These are phyloP conservation scores for Sclerotinia minor DNA, from an alignment of 2,329 filamentous ascomycete species.

Conservation along the genomic window DNA sequence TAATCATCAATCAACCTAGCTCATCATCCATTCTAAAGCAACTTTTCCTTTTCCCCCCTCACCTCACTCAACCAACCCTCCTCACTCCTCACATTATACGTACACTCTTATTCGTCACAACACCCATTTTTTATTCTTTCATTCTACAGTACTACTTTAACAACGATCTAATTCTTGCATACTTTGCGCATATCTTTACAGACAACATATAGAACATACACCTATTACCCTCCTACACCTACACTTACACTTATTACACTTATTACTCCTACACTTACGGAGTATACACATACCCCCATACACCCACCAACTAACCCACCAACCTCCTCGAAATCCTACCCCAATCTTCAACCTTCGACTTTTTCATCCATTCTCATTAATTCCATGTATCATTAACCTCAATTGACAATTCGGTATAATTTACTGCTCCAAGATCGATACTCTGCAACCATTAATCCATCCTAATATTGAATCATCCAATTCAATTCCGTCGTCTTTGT, in stretches of 20 bases:
- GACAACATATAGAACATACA: not conserved
- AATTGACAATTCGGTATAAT: not conserved
- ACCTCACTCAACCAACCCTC: too few relatives aligned
- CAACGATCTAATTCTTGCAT: not conserved
- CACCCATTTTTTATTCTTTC: not conserved
- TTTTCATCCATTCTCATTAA: not conserved
- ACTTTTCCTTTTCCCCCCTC: not conserved
- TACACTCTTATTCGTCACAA: not conserved
- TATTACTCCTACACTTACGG: too few relatives aligned
- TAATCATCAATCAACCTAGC: too few relatives aligned
- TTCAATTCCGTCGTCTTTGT: constrained; percentile 19
- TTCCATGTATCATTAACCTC: not conserved
- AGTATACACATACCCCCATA: too few relatives aligned
- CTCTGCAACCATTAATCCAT: constrained; percentile 10
- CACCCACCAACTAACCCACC: not conserved
- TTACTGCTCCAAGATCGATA: not conserved
- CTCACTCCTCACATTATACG: not conserved
- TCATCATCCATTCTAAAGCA: not conserved
- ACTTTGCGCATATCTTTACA: not conserved
- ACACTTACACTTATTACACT: not conserved
- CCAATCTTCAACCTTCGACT: not conserved
- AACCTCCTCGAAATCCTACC: constrained; percentile 9
- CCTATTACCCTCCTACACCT: not conserved
- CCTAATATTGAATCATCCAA: constrained; percentile 24
- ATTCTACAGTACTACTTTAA: not conserved